phyloP scores from a whole-genome alignment of 306 rosid species.

The Cucumis hystrix region DNA sequence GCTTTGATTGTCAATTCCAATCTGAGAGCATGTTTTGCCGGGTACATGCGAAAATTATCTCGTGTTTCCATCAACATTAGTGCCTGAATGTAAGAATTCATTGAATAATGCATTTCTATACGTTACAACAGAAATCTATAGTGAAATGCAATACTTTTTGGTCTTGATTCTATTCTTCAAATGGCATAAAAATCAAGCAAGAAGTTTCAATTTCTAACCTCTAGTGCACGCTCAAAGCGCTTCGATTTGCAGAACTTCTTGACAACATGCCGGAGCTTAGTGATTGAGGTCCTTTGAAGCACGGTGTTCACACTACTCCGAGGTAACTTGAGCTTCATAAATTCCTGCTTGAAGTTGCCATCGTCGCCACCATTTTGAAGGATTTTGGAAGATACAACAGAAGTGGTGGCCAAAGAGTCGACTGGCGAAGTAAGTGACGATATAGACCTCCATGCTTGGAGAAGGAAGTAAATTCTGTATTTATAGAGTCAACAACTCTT shows the following conservation, averaged over 20 bases:
- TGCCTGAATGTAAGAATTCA: constrained; percentile 24
- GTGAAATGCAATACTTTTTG: neutral
- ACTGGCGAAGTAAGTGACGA: constrained; percentile 13
- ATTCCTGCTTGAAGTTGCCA: constrained; percentile 19
- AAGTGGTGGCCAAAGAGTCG: neutral
- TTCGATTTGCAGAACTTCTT: constrained; percentile 32
- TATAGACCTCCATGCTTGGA: constrained; percentile 7
- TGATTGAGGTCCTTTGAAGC: constrained; percentile 31
- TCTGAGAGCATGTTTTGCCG: constrained; percentile 44
- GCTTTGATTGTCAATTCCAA: constrained; percentile 38
- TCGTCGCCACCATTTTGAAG: neutral
- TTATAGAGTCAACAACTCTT: neutral
- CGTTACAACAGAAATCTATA: neutral
- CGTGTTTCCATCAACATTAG: constrained; percentile 46
- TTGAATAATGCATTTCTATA: neutral
- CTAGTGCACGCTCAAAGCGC: constrained; percentile 42
- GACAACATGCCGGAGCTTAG: constrained; percentile 37
- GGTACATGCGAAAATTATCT: constrained; percentile 17
- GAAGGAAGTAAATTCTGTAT: constrained; percentile 14
- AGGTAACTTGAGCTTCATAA: constrained; percentile 16
- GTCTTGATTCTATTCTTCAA: neutral
- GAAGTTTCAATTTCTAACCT: constrained; percentile 23
- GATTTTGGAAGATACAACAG: neutral
- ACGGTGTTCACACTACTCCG: constrained; percentile 16
- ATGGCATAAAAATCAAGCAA: neutral